These are phyloP conservation scores for Selaginella moellendorffii DNA, from an alignment of 75 land plant species.

Conservation along the genomic window DNA sequence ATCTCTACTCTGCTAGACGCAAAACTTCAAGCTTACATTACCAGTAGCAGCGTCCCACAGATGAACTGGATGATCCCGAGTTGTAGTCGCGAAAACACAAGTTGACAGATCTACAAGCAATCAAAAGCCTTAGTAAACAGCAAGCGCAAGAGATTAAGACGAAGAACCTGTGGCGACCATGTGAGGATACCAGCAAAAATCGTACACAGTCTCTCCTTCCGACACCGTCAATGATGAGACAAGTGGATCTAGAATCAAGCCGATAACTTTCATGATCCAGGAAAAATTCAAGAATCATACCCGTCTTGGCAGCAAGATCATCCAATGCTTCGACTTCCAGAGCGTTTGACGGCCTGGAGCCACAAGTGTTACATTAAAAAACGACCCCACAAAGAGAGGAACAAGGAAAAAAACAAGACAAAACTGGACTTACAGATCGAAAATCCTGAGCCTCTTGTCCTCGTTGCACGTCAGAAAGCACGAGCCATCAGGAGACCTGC, in stretches of 20 bases:
- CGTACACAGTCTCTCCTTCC: slow-evolving; percentile 89
- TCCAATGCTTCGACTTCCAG: background rate
- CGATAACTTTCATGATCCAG: background rate
- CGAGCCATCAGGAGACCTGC: slow-evolving; percentile 97
- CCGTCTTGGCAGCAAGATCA: background rate
- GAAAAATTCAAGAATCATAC: background rate
- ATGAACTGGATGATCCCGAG: slow-evolving; percentile 97
- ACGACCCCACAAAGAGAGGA: background rate
- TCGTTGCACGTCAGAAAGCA: slow-evolving; percentile 76
- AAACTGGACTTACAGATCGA: slow-evolving; percentile 38
- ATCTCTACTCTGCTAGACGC: background rate
- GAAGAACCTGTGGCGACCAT: slow-evolving; percentile 74
- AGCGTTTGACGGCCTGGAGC: background rate
- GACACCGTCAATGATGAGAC: slow-evolving; percentile 31
- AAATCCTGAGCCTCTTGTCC: slow-evolving; percentile 62
- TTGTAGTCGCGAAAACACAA: slow-evolving; percentile 78
- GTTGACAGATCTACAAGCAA: slow-evolving; percentile 45
- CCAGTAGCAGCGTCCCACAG: slow-evolving; percentile 92
- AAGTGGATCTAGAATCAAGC: slow-evolving; percentile 53
- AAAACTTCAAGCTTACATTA: slow-evolving; percentile 32
- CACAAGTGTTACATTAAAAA: background rate
- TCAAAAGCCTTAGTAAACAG: background rate
- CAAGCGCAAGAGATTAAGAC: background rate
- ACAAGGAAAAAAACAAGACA: background rate
- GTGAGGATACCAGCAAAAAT: slow-evolving; percentile 93